Conservation (phyloP, 805 yeast species). For the Ogataea polymorpha region DNA sequence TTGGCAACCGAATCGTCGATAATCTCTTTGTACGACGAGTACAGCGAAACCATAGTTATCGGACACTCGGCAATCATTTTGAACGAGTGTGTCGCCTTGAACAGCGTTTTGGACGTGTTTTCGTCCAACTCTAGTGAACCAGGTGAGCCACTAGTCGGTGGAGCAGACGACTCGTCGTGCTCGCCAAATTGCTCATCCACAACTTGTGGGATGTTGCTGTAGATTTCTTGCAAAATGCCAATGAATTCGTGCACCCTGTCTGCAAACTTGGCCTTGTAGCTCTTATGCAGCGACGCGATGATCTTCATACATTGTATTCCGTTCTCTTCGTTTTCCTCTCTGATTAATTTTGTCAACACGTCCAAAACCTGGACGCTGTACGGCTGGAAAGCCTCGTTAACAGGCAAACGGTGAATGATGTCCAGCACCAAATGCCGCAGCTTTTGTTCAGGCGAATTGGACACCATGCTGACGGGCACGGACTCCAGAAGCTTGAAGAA, state of each 20-base stretch:
- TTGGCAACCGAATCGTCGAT: constrained; percentile 67
- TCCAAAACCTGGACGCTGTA: constrained; percentile 61
- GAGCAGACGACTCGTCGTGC: constrained; percentile 5
- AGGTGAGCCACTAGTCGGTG: constrained; percentile 33
- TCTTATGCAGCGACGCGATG: constrained; percentile 78
- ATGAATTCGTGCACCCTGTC: constrained; percentile 79
- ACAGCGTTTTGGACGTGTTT: constrained; percentile 47
- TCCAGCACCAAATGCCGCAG: constrained; percentile 75
- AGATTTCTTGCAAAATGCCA: constrained; percentile 69
- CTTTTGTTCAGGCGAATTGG: constrained; percentile 69
- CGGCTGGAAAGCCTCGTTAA: constrained; percentile 77
- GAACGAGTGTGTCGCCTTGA: constrained; percentile 75
- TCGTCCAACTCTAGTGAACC: constrained; percentile 38
- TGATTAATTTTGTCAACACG: constrained; percentile 55
- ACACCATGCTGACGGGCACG: constrained; percentile 70
- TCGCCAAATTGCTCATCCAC: constrained; percentile 65
- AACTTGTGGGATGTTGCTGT: constrained; percentile 73
- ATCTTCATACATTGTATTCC: constrained; percentile 90
- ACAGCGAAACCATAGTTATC: constrained; percentile 88
- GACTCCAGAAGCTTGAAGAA: constrained; percentile 59
- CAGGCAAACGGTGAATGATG: constrained; percentile 73
- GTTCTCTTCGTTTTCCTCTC: constrained; percentile 88
- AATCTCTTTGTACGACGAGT: constrained; percentile 78
- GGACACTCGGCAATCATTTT: constrained; percentile 96
- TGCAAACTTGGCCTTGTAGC: constrained; percentile 64